Evolutionary conservation across 2,329 filamentous ascomycete genomes (phyloP).

Genomic region (Aureobasidium musti): DNA sequence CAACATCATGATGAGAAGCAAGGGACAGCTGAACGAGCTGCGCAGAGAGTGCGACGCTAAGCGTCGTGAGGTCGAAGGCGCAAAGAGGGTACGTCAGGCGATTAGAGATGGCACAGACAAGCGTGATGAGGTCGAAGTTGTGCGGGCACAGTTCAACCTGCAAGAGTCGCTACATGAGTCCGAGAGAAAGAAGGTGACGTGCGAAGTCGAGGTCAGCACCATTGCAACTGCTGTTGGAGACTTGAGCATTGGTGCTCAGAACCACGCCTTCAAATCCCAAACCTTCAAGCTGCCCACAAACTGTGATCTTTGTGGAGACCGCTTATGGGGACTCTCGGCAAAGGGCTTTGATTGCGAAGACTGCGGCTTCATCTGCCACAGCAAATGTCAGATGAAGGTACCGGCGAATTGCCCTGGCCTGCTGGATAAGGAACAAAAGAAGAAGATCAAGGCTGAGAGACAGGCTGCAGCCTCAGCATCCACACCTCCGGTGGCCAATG

Average conservation of each 20-base stretch:
- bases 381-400: slow-evolving; percentile 99
- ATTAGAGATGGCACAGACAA: slow-evolving; percentile 84
- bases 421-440: slow-evolving; percentile 89
- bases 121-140: slow-evolving; percentile 82
- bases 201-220: slow-evolving; percentile 89
- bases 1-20: slow-evolving; percentile 89
- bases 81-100: slow-evolving; percentile 71
- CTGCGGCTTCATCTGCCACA: slow-evolving; percentile 97
- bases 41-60: slow-evolving; percentile 84
- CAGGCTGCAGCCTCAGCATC: slow-evolving; percentile 72
- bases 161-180: slow-evolving; percentile 84
- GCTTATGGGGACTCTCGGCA: slow-evolving; percentile 94
- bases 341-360: slow-evolving; percentile 96
- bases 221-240: slow-evolving; percentile 92
- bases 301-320: slow-evolving; percentile 92
- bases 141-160: slow-evolving; percentile 77
- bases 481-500: slow-evolving; percentile 30
- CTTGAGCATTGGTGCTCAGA: slow-evolving; percentile 86
- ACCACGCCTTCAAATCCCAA: slow-evolving; percentile 97
- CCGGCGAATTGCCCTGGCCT: slow-evolving; percentile 94
- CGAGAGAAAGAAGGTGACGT: slow-evolving; percentile 79
- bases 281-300: slow-evolving; percentile 99
- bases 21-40: slow-evolving; percentile 76
- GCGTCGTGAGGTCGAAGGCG: slow-evolving; percentile 76
- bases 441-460: slow-evolving; percentile 83